Percentiles rank a stretch among this genome's conserved stretches.
Conservation (phyloP, 768 basidiomycete genomes). For the Russula brevipes region DNA sequence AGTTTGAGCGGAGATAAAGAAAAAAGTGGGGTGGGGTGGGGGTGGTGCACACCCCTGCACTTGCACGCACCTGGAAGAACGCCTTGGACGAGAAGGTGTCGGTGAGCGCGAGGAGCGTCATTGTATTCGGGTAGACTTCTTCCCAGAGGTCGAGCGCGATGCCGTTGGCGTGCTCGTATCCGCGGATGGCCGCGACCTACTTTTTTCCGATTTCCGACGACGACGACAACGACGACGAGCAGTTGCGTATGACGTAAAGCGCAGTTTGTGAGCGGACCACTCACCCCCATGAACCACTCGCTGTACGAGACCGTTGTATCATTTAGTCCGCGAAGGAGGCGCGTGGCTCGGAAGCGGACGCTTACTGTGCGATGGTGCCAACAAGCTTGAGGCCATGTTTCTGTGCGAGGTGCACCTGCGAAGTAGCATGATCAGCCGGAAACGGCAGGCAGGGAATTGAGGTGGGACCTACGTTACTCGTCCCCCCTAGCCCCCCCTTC, state of each 20-base stretch:
- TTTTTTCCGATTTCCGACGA: background rate
- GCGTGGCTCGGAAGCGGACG: constrained; percentile 30
- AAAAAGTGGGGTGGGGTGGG: background rate
- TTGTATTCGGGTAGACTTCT: constrained; percentile 50
- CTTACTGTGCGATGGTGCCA: constrained; percentile 83
- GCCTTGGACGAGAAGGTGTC: constrained; percentile 89
- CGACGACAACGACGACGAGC: background rate
- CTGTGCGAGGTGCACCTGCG: constrained; percentile 77
- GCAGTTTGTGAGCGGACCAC: constrained; percentile 22
- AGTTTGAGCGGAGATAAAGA: background rate
- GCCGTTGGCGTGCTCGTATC: constrained; percentile 73
- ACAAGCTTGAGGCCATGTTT: constrained; percentile 61
- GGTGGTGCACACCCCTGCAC: background rate
- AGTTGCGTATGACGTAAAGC: background rate
- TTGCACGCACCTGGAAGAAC: constrained; percentile 64
- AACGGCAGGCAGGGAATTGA: background rate
- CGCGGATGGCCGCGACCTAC: constrained; percentile 76
- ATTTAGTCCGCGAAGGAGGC: background rate
- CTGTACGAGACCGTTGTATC: constrained; percentile 35
- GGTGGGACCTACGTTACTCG: constrained; percentile 71
- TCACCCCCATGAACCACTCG: constrained; percentile 90
- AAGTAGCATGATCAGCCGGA: background rate
- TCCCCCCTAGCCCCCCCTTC: constrained; percentile 65
- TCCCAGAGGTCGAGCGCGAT: constrained; percentile 86
- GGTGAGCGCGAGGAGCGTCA: constrained; percentile 73